Percentiles rank a stretch among this genome's conserved stretches.
Evolutionary conservation across 345 rosid genomes (phyloP).

Genomic region (Noccaea bulbosa): DNA sequence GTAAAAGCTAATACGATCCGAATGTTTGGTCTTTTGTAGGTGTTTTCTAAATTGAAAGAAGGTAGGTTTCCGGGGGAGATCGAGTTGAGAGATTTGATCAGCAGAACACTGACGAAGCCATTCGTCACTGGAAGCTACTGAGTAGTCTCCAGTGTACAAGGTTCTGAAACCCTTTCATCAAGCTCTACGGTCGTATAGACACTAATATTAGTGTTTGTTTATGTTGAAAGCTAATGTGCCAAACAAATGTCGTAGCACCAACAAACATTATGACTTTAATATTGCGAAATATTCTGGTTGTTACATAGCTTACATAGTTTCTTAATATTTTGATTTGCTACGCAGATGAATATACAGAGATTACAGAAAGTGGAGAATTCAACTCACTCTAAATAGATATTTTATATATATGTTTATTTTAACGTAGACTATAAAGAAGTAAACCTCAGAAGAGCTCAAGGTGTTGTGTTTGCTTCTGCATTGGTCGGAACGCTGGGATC

Average conservation of each 20-base stretch:
- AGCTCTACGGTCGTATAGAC: constrained; percentile 5
- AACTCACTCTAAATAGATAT: not conserved
- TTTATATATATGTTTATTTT: not conserved
- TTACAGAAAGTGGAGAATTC: not conserved
- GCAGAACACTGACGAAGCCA: constrained; percentile 48
- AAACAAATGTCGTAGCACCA: not conserved
- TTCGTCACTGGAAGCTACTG: constrained; percentile 9
- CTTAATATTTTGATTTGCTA: constrained; percentile 5
- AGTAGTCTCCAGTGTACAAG: not conserved
- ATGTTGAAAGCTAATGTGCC: not conserved
- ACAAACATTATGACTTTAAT: not conserved
- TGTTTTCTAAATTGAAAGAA: constrained; percentile 74
- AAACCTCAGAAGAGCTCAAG: constrained; percentile 20
- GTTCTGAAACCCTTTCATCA: constrained; percentile 3
- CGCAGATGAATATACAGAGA: constrained; percentile 7
- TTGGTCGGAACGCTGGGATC: constrained; percentile 36
- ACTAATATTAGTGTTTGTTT: not conserved
- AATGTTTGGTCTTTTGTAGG: constrained; percentile 45
- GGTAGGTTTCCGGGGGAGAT: constrained; percentile 80
- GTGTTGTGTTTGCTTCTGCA: constrained; percentile 24
- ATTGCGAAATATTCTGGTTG: not conserved
- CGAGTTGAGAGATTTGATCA: constrained; percentile 65
- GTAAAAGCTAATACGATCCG: not conserved
- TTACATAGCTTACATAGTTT: constrained; percentile 19
- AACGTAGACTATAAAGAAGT: constrained; percentile 32